A percentile compares a stretch with the other conserved stretches of the same genome.
Conservation (phyloP, 2,329 filamentous ascomycete genomes). For the Knoxdaviesia capensis region DNA sequence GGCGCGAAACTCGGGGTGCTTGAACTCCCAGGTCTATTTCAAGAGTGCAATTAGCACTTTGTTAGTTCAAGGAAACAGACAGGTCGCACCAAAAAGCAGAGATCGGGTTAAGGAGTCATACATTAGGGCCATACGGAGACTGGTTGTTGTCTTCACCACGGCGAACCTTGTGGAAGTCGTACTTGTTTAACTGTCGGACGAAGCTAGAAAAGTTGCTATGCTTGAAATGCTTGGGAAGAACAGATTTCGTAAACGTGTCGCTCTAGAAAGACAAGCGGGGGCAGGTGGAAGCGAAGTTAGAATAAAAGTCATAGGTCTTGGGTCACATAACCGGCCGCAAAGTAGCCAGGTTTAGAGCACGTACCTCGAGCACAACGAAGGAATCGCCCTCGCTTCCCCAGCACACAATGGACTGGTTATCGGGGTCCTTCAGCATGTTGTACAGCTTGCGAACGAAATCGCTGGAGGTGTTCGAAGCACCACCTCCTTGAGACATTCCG, state of each 20-base stretch:
- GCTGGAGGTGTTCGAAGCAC: conserved; percentile 54
- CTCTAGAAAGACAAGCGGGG: conserved; percentile 34
- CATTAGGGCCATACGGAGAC: conserved; percentile 54
- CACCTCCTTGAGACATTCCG: conserved; percentile 13
- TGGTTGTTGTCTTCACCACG: conserved; percentile 15
- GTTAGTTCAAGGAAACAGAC: not conserved
- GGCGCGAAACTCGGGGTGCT: conserved; percentile 86
- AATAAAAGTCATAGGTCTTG: not conserved
- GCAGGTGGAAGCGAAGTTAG: not conserved
- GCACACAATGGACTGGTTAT: conserved; percentile 78
- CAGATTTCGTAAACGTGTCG: conserved; percentile 93
- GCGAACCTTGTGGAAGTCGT: conserved; percentile 95
- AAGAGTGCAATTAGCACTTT: too few species aligned
- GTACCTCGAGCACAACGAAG: conserved; percentile 91
- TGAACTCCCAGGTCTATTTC: conserved; percentile 75
- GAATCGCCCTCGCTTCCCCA: conserved; percentile 93
- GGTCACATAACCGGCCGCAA: too few species aligned
- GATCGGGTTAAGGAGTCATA: conserved; percentile 18
- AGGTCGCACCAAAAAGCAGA: not conserved
- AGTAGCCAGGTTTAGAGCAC: conserved; percentile 8
- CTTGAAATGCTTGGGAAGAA: conserved; percentile 96
- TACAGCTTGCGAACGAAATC: conserved; percentile 58
- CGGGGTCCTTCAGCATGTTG: conserved; percentile 92
- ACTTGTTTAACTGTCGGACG: conserved; percentile 89
- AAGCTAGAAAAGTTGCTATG: conserved; percentile 98